These are phyloP conservation scores for Antrodiella citrinella DNA, from an alignment of 768 basidiomycete species.

Conservation along the genomic window DNA sequence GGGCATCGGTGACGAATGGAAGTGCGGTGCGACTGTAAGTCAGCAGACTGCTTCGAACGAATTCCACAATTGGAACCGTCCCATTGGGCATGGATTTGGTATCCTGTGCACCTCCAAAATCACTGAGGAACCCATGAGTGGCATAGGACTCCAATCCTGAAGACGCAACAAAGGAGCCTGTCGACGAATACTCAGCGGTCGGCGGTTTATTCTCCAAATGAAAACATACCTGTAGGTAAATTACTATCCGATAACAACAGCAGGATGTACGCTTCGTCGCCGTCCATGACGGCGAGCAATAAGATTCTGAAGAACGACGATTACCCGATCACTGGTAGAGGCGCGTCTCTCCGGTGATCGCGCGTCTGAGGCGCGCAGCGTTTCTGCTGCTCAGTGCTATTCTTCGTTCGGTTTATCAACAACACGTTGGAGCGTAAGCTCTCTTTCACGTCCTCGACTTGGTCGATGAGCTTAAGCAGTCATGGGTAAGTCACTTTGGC, in stretches of 20 bases:
- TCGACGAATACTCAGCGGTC: neutral
- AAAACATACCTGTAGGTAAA: constrained; percentile 56
- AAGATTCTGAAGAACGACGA: neutral
- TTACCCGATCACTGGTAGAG: neutral
- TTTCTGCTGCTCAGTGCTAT: constrained; percentile 1
- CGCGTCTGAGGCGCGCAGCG: neutral
- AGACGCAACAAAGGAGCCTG: constrained; percentile 93
- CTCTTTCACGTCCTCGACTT: neutral
- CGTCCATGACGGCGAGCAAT: constrained; percentile 18
- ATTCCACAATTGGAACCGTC: constrained; percentile 28
- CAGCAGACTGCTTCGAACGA: constrained; percentile 64
- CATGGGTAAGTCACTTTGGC: constrained; percentile 15
- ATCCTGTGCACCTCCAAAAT: constrained; percentile 19
- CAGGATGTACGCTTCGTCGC: constrained; percentile 58
- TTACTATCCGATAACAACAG: constrained; percentile 86
- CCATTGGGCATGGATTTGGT: constrained; percentile 10
- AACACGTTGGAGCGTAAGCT: constrained; percentile 2
- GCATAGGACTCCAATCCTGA: constrained; percentile 86
- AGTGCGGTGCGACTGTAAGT: constrained; percentile 73
- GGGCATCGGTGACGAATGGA: constrained; percentile 72
- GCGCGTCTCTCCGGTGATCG: neutral
- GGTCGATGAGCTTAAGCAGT: neutral
- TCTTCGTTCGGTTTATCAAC: constrained; percentile 3
- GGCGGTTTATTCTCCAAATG: neutral
- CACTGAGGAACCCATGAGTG: constrained; percentile 66